Conservation (phyloP, 1,284 basidiomycete species). For the Tetrapyrgos nigripes region DNA sequence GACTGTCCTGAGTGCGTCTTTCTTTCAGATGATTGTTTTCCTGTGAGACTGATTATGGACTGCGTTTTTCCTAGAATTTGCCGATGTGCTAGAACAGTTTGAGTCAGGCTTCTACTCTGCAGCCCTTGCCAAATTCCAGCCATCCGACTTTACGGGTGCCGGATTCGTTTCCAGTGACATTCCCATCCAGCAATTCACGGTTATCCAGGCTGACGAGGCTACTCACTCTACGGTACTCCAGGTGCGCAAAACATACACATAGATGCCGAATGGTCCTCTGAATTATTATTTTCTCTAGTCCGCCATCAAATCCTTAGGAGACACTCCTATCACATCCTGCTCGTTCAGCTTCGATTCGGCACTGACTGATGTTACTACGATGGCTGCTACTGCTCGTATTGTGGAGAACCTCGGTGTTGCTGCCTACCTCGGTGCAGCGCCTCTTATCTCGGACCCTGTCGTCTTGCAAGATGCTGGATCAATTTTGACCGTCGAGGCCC, state of each 20-base stretch:
- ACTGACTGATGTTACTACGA: conserved; percentile 71
- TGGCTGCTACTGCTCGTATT: conserved; percentile 76
- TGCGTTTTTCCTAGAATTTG: conserved; percentile 60
- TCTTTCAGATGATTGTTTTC: not conserved
- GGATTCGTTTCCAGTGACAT: conserved; percentile 68
- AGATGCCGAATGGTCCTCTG: not conserved
- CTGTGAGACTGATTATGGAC: conserved; percentile 1
- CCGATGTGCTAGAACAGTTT: conserved; percentile 75
- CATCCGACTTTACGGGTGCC: conserved; percentile 68
- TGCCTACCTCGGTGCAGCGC: conserved; percentile 82
- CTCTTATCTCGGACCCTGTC: conserved; percentile 66
- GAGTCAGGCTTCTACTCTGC: conserved; percentile 75
- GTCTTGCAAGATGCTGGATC: conserved; percentile 75
- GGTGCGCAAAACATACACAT: conserved; percentile 34
- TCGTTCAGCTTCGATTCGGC: conserved; percentile 72
- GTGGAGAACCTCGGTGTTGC: conserved; percentile 84
- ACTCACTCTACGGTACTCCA: conserved; percentile 62
- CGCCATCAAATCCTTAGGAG: conserved; percentile 50
- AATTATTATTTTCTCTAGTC: not conserved
- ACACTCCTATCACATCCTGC: conserved; percentile 61
- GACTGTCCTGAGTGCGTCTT: conserved; percentile 65
- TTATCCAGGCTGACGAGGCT: conserved; percentile 69
- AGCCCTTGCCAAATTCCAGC: conserved; percentile 71
- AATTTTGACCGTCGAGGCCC: conserved; percentile 83
- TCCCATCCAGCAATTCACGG: conserved; percentile 65